Evolutionary conservation across 192 early-diverging fungal genomes (phyloP).

Genomic region (Entomortierella chlamydospora): DNA sequence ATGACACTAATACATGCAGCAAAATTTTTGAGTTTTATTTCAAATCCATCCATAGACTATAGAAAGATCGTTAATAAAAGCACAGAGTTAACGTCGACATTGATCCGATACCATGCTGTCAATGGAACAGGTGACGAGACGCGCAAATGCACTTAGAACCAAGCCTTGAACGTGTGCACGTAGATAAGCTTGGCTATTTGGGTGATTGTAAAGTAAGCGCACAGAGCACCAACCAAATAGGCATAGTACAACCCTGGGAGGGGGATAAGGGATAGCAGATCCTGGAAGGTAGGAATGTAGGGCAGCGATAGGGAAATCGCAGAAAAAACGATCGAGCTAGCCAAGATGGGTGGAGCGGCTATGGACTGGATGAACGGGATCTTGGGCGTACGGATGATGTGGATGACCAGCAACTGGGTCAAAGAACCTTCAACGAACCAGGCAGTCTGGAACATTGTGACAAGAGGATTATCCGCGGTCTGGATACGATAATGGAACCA

Average conservation of each 20-base stretch:
- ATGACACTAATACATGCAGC: no score
- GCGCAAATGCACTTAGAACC: no score
- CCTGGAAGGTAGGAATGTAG: constrained; percentile 37
- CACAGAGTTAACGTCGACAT: no score
- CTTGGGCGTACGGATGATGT: constrained; percentile 61
- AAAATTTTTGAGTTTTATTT: no score
- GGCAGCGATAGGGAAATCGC: constrained; percentile 41
- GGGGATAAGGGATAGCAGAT: constrained; percentile 34
- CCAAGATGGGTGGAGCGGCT: constrained; percentile 37
- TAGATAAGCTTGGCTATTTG: constrained; percentile 55
- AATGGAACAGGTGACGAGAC: no score
- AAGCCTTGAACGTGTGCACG: constrained; percentile 15
- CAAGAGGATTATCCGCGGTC: constrained; percentile 12
- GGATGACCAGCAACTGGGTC: constrained; percentile 60
- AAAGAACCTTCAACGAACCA: constrained; percentile 63
- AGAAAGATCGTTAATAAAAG: no score
- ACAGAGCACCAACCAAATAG: constrained; percentile 41
- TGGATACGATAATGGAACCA: constrained; percentile 55
- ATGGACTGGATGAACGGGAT: constrained; percentile 60
- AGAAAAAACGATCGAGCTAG: constrained; percentile 30
- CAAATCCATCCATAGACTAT: no score
- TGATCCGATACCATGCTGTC: no score
- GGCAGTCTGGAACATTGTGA: constrained; percentile 41
- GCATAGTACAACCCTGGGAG: constrained; percentile 45
- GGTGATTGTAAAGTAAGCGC: constrained; percentile 43